A percentile compares a stretch with the other conserved stretches of the same genome.
Evolutionary conservation across 1,284 basidiomycete species (phyloP).

Genomic region (Cryptococcus sp.): DNA sequence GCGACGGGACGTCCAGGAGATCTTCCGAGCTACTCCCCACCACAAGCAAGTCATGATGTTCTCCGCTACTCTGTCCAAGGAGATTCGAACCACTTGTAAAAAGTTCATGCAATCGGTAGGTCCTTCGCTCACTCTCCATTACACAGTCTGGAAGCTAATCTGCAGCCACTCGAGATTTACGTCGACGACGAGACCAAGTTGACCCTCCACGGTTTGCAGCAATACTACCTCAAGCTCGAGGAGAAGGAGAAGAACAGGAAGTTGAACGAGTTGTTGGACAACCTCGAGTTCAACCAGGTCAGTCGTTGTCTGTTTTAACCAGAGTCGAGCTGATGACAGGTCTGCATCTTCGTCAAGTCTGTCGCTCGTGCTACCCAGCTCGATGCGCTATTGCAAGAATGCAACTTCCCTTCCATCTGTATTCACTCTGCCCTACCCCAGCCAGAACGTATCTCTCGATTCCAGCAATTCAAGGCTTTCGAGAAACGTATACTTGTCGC

Average conservation of each 20-base stretch:
- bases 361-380: conserved; percentile 94
- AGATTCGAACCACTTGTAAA: conserved; percentile 96
- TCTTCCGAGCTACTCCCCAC: conserved; percentile 98
- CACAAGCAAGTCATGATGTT: conserved; percentile 99
- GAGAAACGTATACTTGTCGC: conserved; percentile 99
- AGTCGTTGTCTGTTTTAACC: conserved; percentile 13
- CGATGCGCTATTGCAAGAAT: conserved; percentile 92
- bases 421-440: conserved; percentile 94
- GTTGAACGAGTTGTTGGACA: conserved; percentile 92
- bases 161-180: conserved; percentile 95
- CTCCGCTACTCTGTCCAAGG: conserved; percentile 95
- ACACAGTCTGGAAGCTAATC: not conserved
- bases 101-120: conserved; percentile 99
- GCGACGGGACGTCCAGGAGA: conserved; percentile 99
- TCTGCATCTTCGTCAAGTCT: conserved; percentile 99
- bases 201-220: conserved; percentile 96
- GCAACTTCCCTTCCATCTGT: conserved; percentile 97
- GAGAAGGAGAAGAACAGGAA: conserved; percentile 97
- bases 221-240: conserved; percentile 96
- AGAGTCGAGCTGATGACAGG: conserved; percentile 53
- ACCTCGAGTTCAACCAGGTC: conserved; percentile 97
- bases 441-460: conserved; percentile 95
- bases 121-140: conserved; percentile 19
- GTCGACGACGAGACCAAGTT: conserved; percentile 99
- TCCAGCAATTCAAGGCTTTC: conserved; percentile 98